These are phyloP conservation scores for Solanum pimpinellifolium DNA, from an alignment of 257 asterid genomes.

Conservation along the genomic window DNA sequence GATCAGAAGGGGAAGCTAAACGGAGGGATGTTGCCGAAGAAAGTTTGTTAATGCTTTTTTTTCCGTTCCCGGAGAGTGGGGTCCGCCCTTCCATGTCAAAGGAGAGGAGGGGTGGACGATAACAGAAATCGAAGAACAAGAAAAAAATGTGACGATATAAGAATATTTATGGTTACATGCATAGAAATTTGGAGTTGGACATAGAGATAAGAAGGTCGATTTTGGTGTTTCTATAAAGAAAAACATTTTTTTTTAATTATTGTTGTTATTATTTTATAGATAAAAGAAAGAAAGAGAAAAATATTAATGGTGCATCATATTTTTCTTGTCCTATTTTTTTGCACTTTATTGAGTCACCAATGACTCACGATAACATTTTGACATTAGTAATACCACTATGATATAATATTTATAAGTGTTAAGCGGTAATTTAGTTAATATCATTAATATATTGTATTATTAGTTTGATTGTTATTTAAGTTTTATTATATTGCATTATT, in stretches of 20 bases:
- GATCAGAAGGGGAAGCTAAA: background rate
- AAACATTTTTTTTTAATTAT: background rate
- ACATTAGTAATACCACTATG: background rate
- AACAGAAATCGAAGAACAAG: background rate
- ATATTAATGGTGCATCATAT: background rate
- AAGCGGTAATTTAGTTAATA: background rate
- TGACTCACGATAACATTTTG: background rate
- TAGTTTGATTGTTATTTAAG: too few species aligned
- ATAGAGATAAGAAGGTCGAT: background rate
- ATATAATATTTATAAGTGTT: background rate
- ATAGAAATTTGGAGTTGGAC: constrained; percentile 14
- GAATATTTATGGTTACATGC: constrained; percentile 8
- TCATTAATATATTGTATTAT: too few species aligned
- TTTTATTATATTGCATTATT: too few species aligned
- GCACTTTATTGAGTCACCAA: background rate
- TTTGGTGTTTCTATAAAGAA: background rate
- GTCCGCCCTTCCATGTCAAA: constrained; percentile 63
- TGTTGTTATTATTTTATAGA: background rate
- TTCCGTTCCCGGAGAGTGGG: constrained; percentile 1
- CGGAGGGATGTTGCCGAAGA: background rate
- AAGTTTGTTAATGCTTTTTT: background rate
- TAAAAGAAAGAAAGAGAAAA: background rate
- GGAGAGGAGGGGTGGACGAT: constrained; percentile 39
- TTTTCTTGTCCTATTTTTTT: background rate
- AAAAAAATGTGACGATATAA: background rate